Evolutionary conservation across 441 rosid species (phyloP), one percentile per base, ranked within the genome.

Genomic region (Rhodomyrtus psidioides): DNA sequence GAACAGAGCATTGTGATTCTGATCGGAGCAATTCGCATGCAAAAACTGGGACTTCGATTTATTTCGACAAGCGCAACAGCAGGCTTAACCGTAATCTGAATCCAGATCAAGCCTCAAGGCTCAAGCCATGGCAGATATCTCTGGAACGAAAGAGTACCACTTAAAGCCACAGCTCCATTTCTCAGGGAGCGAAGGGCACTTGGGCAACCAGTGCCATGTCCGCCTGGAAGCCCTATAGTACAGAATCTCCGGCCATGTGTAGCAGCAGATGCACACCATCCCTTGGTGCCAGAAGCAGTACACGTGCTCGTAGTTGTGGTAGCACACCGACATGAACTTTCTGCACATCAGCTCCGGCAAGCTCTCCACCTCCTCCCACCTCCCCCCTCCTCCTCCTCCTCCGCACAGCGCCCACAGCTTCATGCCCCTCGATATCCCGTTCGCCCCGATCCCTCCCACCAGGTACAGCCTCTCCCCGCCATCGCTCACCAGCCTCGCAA

Each of bases 171-270:
- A 97, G 89, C 98, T 95, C 94, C 96, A 95, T 82, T 94, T 93
- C 82, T 97, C 95, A 34, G 97, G 96, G 88, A 97, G 87, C 8
- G 96, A 92, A 82, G 99, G 98, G 87, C 94, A 95, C 74, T 91
- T 95, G 7, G 95, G 96, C 83, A 95, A 87, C 98, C 99, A 97
- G 84, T 95, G 97, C 99, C 99, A 97, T 2, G 95, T 94, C 88
- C 92, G 91, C 85, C 93, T 91, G 3, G 94, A 90, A 34, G 94
- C 90, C 93, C 89, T 94, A 86, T 88, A 97, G 75, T 94, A 97
- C 87, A 97, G 86, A 84, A 97, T 92, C 94, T 97, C 99, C 9
- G 99, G 98, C 98, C 99, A 97, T 9, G 94, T 94, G 49, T 95
- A 94, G 89, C 99, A 95, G 94, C 96, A 95, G 26, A 95, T 88